Evolutionary conservation across 192 early-diverging fungal genomes (phyloP).

Genomic region (Gaertneriomyces semiglobifer): DNA sequence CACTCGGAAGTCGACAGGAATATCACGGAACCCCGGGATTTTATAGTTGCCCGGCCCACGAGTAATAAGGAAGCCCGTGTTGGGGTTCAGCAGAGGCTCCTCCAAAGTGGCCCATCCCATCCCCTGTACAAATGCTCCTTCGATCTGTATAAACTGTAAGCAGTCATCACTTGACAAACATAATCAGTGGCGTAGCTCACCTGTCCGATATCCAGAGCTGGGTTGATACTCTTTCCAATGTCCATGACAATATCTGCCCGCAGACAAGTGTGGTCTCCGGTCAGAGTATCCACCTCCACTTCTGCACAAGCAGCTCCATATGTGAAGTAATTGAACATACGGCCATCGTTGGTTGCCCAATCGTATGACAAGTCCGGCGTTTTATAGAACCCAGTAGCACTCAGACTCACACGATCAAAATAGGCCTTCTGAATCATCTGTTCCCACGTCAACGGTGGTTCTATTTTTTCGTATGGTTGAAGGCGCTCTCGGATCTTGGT

Average conservation of each 20-base stretch:
- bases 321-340: conserved; percentile 79
- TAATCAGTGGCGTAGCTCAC: conserved; percentile 1
- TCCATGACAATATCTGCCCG: conserved; percentile 83
- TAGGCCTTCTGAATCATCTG: conserved; percentile 65
- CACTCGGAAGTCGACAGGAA: conserved; percentile 78
- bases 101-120: conserved; percentile 83
- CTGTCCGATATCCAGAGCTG: conserved; percentile 84
- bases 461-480: conserved; percentile 64
- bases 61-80: conserved; percentile 69
- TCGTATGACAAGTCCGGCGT: conserved; percentile 75
- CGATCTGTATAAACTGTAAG: conserved; percentile 47
- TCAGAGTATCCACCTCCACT: conserved; percentile 83
- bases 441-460: conserved; percentile 49
- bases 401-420: conserved; percentile 72
- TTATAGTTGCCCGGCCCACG: conserved; percentile 85
- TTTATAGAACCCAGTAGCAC: conserved; percentile 81
- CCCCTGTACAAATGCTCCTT: conserved; percentile 82
- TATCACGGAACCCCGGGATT: conserved; percentile 79
- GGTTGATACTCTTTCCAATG: conserved; percentile 78
- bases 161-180: not conserved
- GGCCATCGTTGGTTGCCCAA: conserved; percentile 67
- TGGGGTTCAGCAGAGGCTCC: conserved; percentile 71
- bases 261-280: conserved; percentile 70
- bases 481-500: conserved; percentile 66
- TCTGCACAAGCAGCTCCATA: conserved; percentile 76